Evolutionary conservation across 2,329 filamentous ascomycete genomes (phyloP), one percentile per base, ranked within the genome.

Genomic region (Verticillium albo-atrum): DNA sequence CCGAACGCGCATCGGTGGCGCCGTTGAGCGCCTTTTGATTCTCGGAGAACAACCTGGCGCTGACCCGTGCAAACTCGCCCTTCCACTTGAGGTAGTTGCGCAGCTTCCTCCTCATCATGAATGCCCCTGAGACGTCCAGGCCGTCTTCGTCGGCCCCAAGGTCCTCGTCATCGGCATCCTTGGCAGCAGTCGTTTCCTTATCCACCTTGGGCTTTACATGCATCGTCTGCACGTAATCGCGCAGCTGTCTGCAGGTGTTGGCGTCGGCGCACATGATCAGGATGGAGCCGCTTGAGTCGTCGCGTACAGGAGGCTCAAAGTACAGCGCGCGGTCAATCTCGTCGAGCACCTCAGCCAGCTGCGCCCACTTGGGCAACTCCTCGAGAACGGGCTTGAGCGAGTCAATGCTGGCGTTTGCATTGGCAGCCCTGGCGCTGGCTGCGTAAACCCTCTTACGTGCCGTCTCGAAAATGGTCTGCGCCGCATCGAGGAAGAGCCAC

Each of bases 261-360:
- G 90, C 87, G 68, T 96, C 94, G 27, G 89, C 89, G 70, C 94
- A 98, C 95, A 99, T 98, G 71, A 99, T 91, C 34, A 99, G 78
- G 55, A 97, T 92, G 2, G 91, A 91, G n/a, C 91, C 90, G 69
- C 92, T 96, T 0, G 92, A 96, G 67, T 92, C 91, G 71, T 95
- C 92, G 59, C 85, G 82, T n/a, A 82, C 76, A 9, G 81, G 77
- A 6, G 91, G 89, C 63, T 96, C 93, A 68, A 96, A 89, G 71
- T 96, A 95, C 17, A 92, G 81, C 68, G 97, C 93, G 57, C 89
- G 86, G 68, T 98, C 95, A 66, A 99, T 97, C 74, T 99, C 95
- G 63, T 94, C 89, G 4, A 99, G 77, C 1, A 97, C 88, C 59
- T 97, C 92, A n/a, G 91, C 89, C 20, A 99, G 79, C 17, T 97